A percentile compares a stretch with the other conserved stretches of the same genome.
phyloP scores from a whole-genome alignment of 2,329 filamentous ascomycete genomes.

The Sarocladium brachiariae region DNA sequence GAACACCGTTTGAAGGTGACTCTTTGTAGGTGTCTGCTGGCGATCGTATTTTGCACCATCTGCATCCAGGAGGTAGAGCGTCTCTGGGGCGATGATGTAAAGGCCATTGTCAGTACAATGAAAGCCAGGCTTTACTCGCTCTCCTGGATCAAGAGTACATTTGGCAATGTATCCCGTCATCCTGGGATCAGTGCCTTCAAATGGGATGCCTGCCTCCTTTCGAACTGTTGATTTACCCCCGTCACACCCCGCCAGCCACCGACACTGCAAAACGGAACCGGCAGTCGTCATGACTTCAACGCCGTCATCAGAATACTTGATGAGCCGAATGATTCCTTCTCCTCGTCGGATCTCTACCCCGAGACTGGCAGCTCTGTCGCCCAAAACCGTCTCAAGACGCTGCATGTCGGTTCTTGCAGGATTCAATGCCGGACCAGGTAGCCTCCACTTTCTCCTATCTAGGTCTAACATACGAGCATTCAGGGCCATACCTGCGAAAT shows the following conservation, averaged over 20 bases:
- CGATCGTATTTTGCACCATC: conserved; percentile 17
- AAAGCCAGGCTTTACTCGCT: conserved; percentile 22
- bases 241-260: conserved; percentile 37
- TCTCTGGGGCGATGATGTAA: conserved; percentile 16
- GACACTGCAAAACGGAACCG: conserved; percentile 16
- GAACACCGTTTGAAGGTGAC: conserved; percentile 18
- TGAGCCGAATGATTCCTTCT: conserved; percentile 16
- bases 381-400: conserved; percentile 16
- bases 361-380: conserved; percentile 19
- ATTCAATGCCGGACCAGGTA: conserved; percentile 21
- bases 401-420: conserved; percentile 17
- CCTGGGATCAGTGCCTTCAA: conserved; percentile 28
- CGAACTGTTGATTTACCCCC: conserved; percentile 33
- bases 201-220: conserved; percentile 27
- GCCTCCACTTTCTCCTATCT: conserved; percentile 22
- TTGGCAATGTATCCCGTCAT: conserved; percentile 28
- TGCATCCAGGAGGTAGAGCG: conserved; percentile 17
- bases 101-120: conserved; percentile 19
- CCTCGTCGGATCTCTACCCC: conserved; percentile 23
- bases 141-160: conserved; percentile 25
- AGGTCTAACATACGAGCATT: conserved; percentile 22
- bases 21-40: conserved; percentile 11
- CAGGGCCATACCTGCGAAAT: conserved; percentile 25
- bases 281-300: conserved; percentile 17
- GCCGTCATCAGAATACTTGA: conserved; percentile 15